Evolutionary conservation across 148 eudicot genomes (phyloP), one percentile per base, ranked within the genome.

Genomic region (Chenopodium formosanum): DNA sequence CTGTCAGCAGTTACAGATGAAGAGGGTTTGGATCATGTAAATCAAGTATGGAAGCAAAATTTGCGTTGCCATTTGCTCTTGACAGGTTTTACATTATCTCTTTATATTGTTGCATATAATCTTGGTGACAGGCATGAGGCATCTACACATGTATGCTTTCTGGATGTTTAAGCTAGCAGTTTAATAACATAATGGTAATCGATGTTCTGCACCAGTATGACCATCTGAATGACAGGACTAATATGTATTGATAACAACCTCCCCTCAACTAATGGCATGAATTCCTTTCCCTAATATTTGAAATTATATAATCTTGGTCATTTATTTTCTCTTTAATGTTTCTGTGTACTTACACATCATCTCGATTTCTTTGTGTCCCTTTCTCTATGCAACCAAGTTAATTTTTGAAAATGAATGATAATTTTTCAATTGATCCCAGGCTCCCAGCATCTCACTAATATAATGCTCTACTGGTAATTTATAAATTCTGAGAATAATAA

Each of bases 31-130:
- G 95, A 88, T 82, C 97, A 96, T 88, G 97, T 96, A 82, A 90
- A 90, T 86, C 98, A 85, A 88, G 97, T 89, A 88, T 96, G 70
- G 99, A 96, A 88, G 98, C 97, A 58, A 96, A 96, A 89, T 81
- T 79, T 90, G 85, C 87, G 78, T 86, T 94, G 81, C 88, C 88
- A 44, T 87, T 91, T 78, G 86, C 87, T 84, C 77, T 86, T 69
- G 94, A 92, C 94, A 96, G 99, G 97, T 96, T 81, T 60, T 78
- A 56, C 70, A 27, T 73, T 76, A 53, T 75, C 72, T 73, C 44
- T 68, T 65, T 66, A 81, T 34, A 72, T 72, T 66, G 25, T 44
- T 66, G 74, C 79, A n/a, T 79, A 22, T 75, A 56, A 16, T 68
- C 62, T 68, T 53, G 62, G 70, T 74, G 70, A 37, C 56, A 81